Evolutionary conservation across 495 filamentous ascomycete species (phyloP), one percentile per base, ranked within the genome.

Genomic region (Clohesyomyces aquaticus): DNA sequence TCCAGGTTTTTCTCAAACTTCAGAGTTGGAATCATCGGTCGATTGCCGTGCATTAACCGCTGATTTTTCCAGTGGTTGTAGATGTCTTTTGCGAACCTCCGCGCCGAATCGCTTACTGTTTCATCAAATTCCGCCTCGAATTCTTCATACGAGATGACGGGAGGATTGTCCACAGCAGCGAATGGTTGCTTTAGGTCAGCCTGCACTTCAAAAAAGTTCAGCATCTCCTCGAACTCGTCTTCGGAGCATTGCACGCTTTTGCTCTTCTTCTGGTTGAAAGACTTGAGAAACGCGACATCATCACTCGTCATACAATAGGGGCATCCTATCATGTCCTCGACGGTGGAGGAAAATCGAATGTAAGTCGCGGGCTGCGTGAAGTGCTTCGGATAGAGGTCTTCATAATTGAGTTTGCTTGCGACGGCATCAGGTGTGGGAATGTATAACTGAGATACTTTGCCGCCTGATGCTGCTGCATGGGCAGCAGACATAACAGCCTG

Each of bases 301-400:
- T 95, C 91, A 63, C 87, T 86, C 16, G 85, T 90, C 90, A 97
- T 92, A 76, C 93, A 89, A 84, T 98, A 98, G 63, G 87, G 84
- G 72, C 85, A 88, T 63, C 90, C 87, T 68, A 87, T 85, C 69
- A 88, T 93, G 74, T 98, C 94, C 78, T 98, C 94, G 50, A 98
- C 95, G 2, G 94, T 98, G 60, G 93, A 91, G 59, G 93, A 96
- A 79, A 96, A 98, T 73, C 94, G 91, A 71, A 98, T 96, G 77
- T 97, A 98, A 54, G 91, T 92, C 63, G 88, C 85, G 28, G 95
- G 91, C 71, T 94, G 87, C 71, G 84, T 82, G 77, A 92, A 96
- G 46, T 78, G 76, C 51, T 82, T 84, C 29, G 90, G 85, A 73
- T 98, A 98, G 54, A 96, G 83, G 63, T 88, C 81, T 70, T 93